phyloP scores from a whole-genome alignment of 345 rosid genomes.

The Laguncularia racemosa region DNA sequence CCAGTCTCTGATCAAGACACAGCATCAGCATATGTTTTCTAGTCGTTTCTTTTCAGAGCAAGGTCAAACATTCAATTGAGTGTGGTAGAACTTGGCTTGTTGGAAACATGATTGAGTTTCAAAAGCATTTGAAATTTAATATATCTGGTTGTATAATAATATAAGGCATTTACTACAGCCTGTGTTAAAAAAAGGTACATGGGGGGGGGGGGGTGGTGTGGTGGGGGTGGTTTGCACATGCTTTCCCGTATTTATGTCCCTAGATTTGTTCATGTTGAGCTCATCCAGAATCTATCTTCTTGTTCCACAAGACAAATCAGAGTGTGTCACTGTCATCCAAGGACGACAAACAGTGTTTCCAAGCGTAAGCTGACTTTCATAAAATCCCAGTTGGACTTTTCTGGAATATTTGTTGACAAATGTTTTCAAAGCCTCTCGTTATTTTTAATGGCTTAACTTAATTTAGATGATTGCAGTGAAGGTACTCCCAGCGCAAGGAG shows the following conservation, averaged over 20 bases:
- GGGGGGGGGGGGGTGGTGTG: no score
- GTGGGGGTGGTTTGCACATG: constrained; percentile 56
- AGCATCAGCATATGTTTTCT: constrained; percentile 14
- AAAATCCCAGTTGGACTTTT: no score
- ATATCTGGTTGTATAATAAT: constrained; percentile 34
- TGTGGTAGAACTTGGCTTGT: constrained; percentile 14
- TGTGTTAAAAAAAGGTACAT: constrained; percentile 14
- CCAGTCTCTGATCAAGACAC: no score
- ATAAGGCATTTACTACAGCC: constrained; percentile 35
- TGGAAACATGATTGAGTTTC: constrained; percentile 19
- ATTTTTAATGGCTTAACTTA: no score
- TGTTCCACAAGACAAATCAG: constrained; percentile 33
- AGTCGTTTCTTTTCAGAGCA: constrained; percentile 16
- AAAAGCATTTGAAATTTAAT: constrained; percentile 15
- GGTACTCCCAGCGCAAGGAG: no score
- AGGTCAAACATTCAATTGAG: constrained; percentile 41
- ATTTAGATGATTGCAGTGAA: no score
- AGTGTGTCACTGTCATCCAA: not conserved
- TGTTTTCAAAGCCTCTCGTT: no score
- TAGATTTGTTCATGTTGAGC: constrained; percentile 65
- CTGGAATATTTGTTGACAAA: no score
- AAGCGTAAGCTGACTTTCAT: no score
- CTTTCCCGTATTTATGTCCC: constrained; percentile 46
- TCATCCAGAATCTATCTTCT: constrained; percentile 60
- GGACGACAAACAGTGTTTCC: no score